These are phyloP conservation scores for Acephala macrosclerotiorum DNA, from an alignment of 2,329 filamentous ascomycete genomes.

Conservation along the genomic window DNA sequence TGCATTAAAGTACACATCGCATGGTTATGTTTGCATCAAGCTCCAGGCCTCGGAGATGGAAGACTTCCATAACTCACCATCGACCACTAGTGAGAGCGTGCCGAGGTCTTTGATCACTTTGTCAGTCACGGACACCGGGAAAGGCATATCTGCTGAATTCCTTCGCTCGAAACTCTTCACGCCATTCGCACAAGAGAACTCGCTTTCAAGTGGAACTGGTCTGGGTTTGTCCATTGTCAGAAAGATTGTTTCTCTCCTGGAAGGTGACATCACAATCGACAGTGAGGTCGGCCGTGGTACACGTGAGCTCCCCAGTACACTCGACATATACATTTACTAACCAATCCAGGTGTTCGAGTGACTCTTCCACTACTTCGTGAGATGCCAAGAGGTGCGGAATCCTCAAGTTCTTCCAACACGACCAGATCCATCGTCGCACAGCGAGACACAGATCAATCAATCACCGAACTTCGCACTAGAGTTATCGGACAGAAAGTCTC, in stretches of 20 bases:
- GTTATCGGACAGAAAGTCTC: constrained; percentile 35
- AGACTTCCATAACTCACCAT: constrained; percentile 28
- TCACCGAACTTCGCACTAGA: constrained; percentile 34
- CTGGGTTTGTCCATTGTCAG: constrained; percentile 72
- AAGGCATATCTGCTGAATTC: constrained; percentile 71
- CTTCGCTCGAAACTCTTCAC: constrained; percentile 66
- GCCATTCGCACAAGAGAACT: constrained; percentile 70
- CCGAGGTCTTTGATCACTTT: constrained; percentile 56
- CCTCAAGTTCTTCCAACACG: constrained; percentile 22
- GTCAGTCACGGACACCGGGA: constrained; percentile 77
- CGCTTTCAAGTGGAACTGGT: constrained; percentile 66
- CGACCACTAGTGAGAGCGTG: constrained; percentile 26
- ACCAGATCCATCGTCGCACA: constrained; percentile 34
- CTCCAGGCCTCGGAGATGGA: constrained; percentile 39
- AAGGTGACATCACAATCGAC: constrained; percentile 65
- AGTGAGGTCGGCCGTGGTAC: constrained; percentile 63
- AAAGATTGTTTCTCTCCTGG: constrained; percentile 64
- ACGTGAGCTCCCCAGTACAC: constrained; percentile 46
- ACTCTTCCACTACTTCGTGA: constrained; percentile 42
- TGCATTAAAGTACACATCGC: constrained; percentile 66
- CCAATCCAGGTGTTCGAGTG: constrained; percentile 40
- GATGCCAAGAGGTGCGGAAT: constrained; percentile 35
- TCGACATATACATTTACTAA: constrained; percentile 26
- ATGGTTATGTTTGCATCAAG: constrained; percentile 57
- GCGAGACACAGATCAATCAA: constrained; percentile 38